These are phyloP conservation scores for Aspergillus bridgeri DNA, from an alignment of 495 filamentous ascomycete genomes.

Conservation along the genomic window DNA sequence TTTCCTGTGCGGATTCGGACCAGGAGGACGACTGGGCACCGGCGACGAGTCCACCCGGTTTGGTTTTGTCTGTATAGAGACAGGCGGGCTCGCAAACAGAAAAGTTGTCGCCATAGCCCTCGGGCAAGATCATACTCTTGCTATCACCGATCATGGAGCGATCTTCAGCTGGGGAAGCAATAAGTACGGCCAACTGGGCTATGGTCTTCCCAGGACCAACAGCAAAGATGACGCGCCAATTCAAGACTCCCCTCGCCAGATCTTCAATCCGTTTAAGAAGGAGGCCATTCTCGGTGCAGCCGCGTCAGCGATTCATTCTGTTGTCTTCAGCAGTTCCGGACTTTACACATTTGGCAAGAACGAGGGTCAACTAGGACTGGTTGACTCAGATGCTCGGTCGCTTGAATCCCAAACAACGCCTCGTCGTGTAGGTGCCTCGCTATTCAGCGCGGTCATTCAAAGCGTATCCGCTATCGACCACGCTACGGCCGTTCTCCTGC, in stretches of 20 bases:
- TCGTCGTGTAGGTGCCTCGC: constrained; percentile 79
- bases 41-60: constrained; percentile 88
- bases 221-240: constrained; percentile 69
- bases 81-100: constrained; percentile 64
- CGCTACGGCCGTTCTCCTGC: constrained; percentile 80
- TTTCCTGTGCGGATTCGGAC: constrained; percentile 88
- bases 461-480: constrained; percentile 87
- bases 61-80: constrained; percentile 74
- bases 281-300: constrained; percentile 79
- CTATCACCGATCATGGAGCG: constrained; percentile 73
- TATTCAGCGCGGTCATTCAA: constrained; percentile 73
- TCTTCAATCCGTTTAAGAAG: constrained; percentile 86
- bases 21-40: constrained; percentile 83
- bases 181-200: constrained; percentile 81
- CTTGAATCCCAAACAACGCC: constrained; percentile 78
- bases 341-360: constrained; percentile 96
- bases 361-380: constrained; percentile 86
- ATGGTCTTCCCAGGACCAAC: constrained; percentile 56
- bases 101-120: constrained; percentile 70
- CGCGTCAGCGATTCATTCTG: constrained; percentile 89
- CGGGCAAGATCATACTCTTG: constrained; percentile 88
- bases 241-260: constrained; percentile 75
- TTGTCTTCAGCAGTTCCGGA: constrained; percentile 75
- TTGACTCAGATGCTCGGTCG: constrained; percentile 91
- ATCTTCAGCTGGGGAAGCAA: constrained; percentile 94